Percentiles rank a stretch among this genome's conserved stretches.
These are phyloP conservation scores for Urtica urens DNA, from an alignment of 306 rosid genomes.

Conservation along the genomic window DNA sequence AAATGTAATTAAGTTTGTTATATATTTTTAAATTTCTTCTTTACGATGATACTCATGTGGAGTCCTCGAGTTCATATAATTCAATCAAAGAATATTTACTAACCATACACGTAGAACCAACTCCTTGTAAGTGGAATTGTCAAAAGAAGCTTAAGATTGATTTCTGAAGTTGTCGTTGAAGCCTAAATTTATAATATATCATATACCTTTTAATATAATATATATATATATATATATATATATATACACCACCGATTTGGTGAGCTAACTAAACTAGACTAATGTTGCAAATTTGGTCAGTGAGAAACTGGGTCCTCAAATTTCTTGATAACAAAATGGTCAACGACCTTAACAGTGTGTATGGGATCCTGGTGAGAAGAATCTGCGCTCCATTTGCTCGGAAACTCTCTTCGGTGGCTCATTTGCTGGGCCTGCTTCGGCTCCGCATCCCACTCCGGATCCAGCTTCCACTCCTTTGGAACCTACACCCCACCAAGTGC, in stretches of 20 bases:
- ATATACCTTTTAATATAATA: too few relatives aligned
- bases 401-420: constrained; percentile 33
- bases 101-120: too few relatives aligned
- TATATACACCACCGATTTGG: too few relatives aligned
- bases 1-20: too few relatives aligned
- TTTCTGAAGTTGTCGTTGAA: too few relatives aligned
- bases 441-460: constrained; percentile 45
- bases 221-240: constrained; percentile 7
- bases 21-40: too few relatives aligned
- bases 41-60: too few relatives aligned
- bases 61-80: too few relatives aligned
- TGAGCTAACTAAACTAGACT: constrained; percentile 5
- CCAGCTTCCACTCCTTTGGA: constrained; percentile 52
- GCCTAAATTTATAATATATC: too few relatives aligned
- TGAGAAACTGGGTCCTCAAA: constrained; percentile 32
- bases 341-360: constrained; percentile 74
- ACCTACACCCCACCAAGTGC: constrained; percentile 21
- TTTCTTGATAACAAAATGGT: constrained; percentile 53
- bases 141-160: too few relatives aligned
- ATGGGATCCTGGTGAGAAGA: constrained; percentile 57
- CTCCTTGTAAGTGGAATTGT: too few relatives aligned
- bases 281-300: constrained; percentile 34
- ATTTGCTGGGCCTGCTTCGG: constrained; percentile 23
- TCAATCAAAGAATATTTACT: too few relatives aligned
- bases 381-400: constrained; percentile 59